A percentile compares a stretch with the other conserved stretches of the same genome.
phyloP scores from a whole-genome alignment of 2,329 filamentous ascomycete genomes.

The Orbilia quercus region DNA sequence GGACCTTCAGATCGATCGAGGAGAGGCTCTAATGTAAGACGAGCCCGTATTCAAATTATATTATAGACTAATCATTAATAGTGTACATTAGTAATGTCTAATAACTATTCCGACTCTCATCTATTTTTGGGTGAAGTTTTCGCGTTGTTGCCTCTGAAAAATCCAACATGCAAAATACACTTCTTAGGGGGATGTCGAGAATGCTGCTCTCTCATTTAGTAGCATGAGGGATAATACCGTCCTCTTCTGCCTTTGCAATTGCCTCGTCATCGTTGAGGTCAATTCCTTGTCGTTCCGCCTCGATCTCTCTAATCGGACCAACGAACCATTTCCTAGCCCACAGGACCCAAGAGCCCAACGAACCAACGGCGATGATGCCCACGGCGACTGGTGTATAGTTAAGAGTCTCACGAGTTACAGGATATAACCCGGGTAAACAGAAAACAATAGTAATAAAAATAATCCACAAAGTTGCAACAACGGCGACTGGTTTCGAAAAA shows the following conservation, averaged over 20 bases:
- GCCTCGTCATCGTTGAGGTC: conserved; percentile 66
- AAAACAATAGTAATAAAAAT: conserved; percentile 70
- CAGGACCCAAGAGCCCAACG: conserved; percentile 67
- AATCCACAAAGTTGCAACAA: conserved; percentile 68
- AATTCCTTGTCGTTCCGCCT: conserved; percentile 67
- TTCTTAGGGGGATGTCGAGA: no score
- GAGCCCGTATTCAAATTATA: background rate
- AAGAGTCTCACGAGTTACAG: conserved; percentile 69
- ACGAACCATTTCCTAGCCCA: conserved; percentile 70
- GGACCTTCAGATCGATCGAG: background rate
- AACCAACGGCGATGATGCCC: conserved; percentile 68
- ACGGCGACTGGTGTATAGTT: conserved; percentile 73
- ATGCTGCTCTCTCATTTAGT: conserved; percentile 12
- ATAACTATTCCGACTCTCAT: background rate
- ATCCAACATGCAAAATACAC: conserved; percentile 2
- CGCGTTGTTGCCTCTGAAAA: background rate
- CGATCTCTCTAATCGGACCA: conserved; percentile 69
- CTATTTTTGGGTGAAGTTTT: background rate
- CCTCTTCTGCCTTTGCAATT: conserved; percentile 63
- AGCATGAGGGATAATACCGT: conserved; percentile 56
- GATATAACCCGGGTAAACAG: conserved; percentile 70
- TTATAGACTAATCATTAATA: background rate
- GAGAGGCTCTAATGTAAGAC: no score
- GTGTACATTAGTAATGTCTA: background rate
- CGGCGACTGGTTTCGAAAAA: conserved; percentile 66